Base-by-base conservation (phyloP, 1,284 basidiomycete genomes). In the Coniophora puteana region DNA sequence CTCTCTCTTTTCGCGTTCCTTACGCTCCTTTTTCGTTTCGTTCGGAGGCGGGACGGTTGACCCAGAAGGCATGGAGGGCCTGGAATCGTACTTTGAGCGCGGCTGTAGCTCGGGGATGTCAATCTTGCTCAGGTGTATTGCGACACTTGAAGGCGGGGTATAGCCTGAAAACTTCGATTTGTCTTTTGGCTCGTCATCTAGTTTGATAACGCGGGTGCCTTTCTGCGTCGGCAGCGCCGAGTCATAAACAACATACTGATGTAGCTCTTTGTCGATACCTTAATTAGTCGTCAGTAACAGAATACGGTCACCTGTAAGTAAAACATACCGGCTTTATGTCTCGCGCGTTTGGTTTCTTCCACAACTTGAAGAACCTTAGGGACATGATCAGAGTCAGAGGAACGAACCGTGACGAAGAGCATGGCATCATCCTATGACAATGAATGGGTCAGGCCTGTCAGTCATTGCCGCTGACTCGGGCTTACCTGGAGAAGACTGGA, bases 191-290 rank as follows among this genome's bases (percentile, higher is more conserved):
- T 72, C 65, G 51, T 80, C 74, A 43, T 82, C 72, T 16, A 89
- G 67, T 38, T 85, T 83, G 54, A 89, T 89, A 11, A 80, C 66
- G 27, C 67, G 70, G 1, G 83, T 80, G 2, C 77, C 78, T 48
- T 79, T 83, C 35, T 61, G 64, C 36, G 62, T 53, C 32, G 60
- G 32, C 17, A 44, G 39, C 8, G 45, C 61, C 4, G 69, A 71
- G 43, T 89, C 84, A 50, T 87, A 82, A 3, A 81, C 64, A 27
- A 90, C 85, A 50, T 90, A 92, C 59, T 90, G 87, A 51, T 86
- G 72, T 3, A 92, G 61, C 41, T 87, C 83, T 11, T 79, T 66
- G 17, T 82, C 78, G 21, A 78, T 46, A 1, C 82, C 78, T 74
- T 51, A 13, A 26, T 4, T 8, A 21, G 24, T 7, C 36, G 6